Evolutionary conservation across 371 early-diverging fungal species (phyloP), one percentile per base, ranked within the genome.

Genomic region (Mortierella sp.): DNA sequence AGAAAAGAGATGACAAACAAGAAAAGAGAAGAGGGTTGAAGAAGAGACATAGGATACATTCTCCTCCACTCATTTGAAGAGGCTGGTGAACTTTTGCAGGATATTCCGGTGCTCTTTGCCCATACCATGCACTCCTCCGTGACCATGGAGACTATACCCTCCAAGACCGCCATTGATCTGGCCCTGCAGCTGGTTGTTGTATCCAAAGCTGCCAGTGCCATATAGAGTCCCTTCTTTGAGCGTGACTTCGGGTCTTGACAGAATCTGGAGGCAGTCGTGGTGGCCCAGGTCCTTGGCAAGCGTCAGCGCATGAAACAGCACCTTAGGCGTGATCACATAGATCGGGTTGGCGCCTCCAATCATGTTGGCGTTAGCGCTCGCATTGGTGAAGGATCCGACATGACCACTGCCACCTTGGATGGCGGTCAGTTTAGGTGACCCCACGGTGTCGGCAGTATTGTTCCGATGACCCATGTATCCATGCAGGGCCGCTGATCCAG

Each of bases 301-400:
- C 0, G 82, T 82, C 72, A 86, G 55, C 3, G 86, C 86, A 34
- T 86, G 82, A 28, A 86, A 75, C 31, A 86, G 44, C 0, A 86
- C 79, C 78, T 86, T 86, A 60, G 86, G 86, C 0, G 86, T 82
- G 38, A 86, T 82, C 55, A 86, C 71, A 70, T 86, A 86, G 71
- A 81, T 74, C 13, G 85, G 82, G 54, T 81, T 85, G 42, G 79
- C 58, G 0, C 84, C 82, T 28, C 82, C 82, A 45, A 84, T 79
- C 85, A 85, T 85, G 52, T 85, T 85, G 58, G 85, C 77, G 55
- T 85, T 85, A 21, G 85, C 81, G n/a, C 85, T 85, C 3, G 85
- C 82, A 26, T 85, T 85, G 34, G 85, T 79, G 38, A 85, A 85
- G 7, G 85, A 81, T 2, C 84, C 81, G 19, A 80, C 70, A 72